Conservation (phyloP, 345 rosid genomes). For the Arabidopsis arenosa region DNA sequence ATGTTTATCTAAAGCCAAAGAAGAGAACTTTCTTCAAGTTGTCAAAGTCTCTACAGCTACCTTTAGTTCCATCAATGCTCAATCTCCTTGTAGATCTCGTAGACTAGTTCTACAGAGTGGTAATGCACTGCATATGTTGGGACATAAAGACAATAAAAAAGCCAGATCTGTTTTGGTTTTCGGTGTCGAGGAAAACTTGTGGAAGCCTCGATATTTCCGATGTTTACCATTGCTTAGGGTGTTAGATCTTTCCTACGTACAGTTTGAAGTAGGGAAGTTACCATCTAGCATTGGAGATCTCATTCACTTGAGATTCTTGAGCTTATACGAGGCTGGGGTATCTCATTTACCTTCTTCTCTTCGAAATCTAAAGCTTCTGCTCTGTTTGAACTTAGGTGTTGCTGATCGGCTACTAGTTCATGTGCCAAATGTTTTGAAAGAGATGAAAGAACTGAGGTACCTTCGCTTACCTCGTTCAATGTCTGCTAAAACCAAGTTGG, state of each 20-base stretch:
- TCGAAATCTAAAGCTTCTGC: conserved; percentile 29
- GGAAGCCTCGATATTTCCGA: conserved; percentile 10
- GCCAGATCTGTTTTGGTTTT: conserved; percentile 24
- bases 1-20: conserved; percentile 38
- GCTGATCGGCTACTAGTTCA: conserved; percentile 25
- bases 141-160: background rate
- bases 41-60: conserved; percentile 18
- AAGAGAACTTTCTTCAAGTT: conserved; percentile 36
- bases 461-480: conserved; percentile 24
- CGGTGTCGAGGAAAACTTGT: background rate
- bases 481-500: conserved; percentile 15
- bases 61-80: conserved; percentile 19
- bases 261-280: conserved; percentile 27
- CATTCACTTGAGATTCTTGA: conserved; percentile 48
- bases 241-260: conserved; percentile 30
- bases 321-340: conserved; percentile 25
- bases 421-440: conserved; percentile 40
- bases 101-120: conserved; percentile 25
- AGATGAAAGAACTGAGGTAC: conserved; percentile 35
- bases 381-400: conserved; percentile 33
- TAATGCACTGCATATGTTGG: conserved; percentile 11
- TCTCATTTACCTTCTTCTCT: conserved; percentile 39
- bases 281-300: conserved; percentile 47
- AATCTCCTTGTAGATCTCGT: conserved; percentile 12
- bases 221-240: conserved; percentile 40